Evolutionary conservation across 2,329 filamentous ascomycete genomes (phyloP), one percentile per base, ranked within the genome.

Genomic region (Seiridium unicorne): DNA sequence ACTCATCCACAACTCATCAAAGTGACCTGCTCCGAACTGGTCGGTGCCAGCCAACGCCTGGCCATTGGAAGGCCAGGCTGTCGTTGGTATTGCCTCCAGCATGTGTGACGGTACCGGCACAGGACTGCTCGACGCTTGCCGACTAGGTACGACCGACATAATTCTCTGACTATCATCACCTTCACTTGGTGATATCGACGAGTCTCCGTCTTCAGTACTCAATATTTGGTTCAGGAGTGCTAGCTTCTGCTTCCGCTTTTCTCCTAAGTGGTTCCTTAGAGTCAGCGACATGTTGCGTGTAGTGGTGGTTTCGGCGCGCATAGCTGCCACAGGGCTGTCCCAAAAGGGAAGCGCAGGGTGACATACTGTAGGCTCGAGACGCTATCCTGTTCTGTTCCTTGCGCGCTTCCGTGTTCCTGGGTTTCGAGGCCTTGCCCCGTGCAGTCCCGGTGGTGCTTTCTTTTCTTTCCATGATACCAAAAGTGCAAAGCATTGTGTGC

Each of bases 371-470:
- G 11, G 57, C 57, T 2, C 57, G 18, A 31, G 57, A 59, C 4
- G 57, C 57, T 31, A 59, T 47, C 49, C 57, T 34, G 10, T 59
- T 59, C 34, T 59, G 57, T 31, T 59, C 48, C 40, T 54, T 59
- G 36, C 57, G 47, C 18, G 49, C 57, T 35, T 59, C 57, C 10
- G 48, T 51, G 26, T 59, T 59, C 4, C 57, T 47, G 7, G 49
- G 18, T 26, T 59, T 59, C 8, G 57, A 48, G 5, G 47, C 31
- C 32, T 59, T 59, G n/a, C 6, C 40, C 4, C 26, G 26, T 26
- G 32, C 35, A 5, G 13, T 38, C 36, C 34, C 36, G 31, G n/a
- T 42, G n/a, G 9, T 13, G 13, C 4, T 9, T 34, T 42, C 11
- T 8, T 3, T 1, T 0, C 32, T 44, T 0, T 59, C 49, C 47